These are phyloP conservation scores for Aspergillus fischeri DNA, from an alignment of 2,329 filamentous ascomycete species.

Conservation along the genomic window DNA sequence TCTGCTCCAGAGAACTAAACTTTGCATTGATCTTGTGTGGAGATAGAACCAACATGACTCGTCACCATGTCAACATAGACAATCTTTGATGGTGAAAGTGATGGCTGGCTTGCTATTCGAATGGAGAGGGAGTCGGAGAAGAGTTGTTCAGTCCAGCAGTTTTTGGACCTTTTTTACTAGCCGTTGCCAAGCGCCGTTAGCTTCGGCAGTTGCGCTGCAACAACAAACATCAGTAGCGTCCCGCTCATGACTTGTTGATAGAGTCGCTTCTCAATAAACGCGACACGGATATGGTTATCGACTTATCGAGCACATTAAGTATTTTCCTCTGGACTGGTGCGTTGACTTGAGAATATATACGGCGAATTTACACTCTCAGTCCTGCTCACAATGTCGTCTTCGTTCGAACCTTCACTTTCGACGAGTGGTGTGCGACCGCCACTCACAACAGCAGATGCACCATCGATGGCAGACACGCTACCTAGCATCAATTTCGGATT, in stretches of 20 bases:
- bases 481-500: constrained; percentile 94
- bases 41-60: background rate
- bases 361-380: no score
- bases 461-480: constrained; percentile 63
- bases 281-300: background rate
- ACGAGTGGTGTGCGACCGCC: constrained; percentile 51
- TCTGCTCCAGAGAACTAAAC: background rate
- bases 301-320: constrained; percentile 2
- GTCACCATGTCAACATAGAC: background rate
- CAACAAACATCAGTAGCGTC: background rate
- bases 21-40: background rate
- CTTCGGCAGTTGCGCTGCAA: background rate
- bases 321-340: background rate
- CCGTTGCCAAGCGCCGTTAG: background rate
- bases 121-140: background rate
- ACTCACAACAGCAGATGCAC: constrained; percentile 48
- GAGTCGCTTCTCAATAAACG: background rate
- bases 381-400: constrained; percentile 31
- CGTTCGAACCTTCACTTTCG: constrained; percentile 57
- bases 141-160: background rate
- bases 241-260: no score
- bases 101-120: background rate
- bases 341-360: background rate
- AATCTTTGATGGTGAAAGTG: background rate
- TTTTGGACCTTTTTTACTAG: background rate